A percentile compares a stretch with the other conserved stretches of the same genome.
Evolutionary conservation across 768 basidiomycete species (phyloP).

Genomic region (Suillus tomentosus): DNA sequence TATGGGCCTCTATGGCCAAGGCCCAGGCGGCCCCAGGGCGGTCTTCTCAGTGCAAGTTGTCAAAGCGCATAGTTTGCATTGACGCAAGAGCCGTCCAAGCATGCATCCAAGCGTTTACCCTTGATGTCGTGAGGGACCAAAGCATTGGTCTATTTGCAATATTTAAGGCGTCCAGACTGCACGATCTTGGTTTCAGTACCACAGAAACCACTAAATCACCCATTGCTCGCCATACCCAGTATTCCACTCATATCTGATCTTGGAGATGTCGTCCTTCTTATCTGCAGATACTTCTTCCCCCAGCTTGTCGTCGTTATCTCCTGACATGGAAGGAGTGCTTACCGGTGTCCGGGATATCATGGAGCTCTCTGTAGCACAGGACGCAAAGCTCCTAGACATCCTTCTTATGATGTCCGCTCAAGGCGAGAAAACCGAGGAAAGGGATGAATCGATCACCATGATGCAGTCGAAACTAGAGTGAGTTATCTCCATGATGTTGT

Average conservation of each 20-base stretch:
- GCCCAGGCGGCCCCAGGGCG: neutral
- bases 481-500: neutral
- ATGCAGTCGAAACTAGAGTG: constrained; percentile 8
- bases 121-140: neutral
- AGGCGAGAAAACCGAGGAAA: neutral
- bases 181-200: neutral
- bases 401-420: neutral
- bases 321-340: neutral
- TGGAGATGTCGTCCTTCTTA: neutral
- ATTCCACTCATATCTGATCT: neutral
- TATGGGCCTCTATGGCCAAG: too few species aligned
- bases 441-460: neutral
- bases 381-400: neutral
- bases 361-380: neutral
- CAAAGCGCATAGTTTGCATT: constrained; percentile 1
- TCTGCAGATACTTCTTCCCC: neutral
- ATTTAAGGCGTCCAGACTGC: neutral
- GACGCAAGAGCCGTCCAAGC: neutral
- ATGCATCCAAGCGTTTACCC: neutral
- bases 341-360: neutral
- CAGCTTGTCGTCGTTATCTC: neutral
- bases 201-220: neutral
- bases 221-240: too few species aligned
- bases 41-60: neutral
- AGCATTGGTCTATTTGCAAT: neutral